Conservation (phyloP, 805 yeast genomes). For the Candida fluviatilis region DNA sequence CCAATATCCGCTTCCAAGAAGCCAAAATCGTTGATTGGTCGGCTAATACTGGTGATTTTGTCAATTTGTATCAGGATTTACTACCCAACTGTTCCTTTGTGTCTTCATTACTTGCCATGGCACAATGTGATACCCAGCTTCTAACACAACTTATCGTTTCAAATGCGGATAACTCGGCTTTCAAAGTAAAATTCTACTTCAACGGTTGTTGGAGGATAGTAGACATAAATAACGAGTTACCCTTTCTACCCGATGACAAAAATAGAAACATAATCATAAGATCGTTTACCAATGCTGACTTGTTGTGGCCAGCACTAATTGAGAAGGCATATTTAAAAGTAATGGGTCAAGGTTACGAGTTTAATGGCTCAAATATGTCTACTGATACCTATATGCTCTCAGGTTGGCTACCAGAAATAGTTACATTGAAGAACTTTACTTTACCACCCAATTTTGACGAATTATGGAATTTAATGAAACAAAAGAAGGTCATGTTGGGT, state of each 20-base stretch:
- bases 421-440: conserved; percentile 34
- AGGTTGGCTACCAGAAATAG: conserved; percentile 71
- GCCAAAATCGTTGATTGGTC: conserved; percentile 39
- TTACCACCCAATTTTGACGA: conserved; percentile 18
- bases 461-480: conserved; percentile 21
- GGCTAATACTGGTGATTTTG: conserved; percentile 20
- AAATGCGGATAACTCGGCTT: conserved; percentile 21
- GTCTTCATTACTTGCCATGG: conserved; percentile 56
- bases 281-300: conserved; percentile 26
- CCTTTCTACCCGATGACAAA: conserved; percentile 22
- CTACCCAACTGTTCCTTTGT: conserved; percentile 75
- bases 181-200: conserved; percentile 40
- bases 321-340: conserved; percentile 73
- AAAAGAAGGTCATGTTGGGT: conserved; percentile 47
- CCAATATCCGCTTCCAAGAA: conserved; percentile 7
- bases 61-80: conserved; percentile 43
- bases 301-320: conserved; percentile 66
- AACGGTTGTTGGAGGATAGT: conserved; percentile 53
- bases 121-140: conserved; percentile 17
- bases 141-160: conserved; percentile 22
- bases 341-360: conserved; percentile 53
- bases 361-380: conserved; percentile 73
- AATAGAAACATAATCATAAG: conserved; percentile 29
- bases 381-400: conserved; percentile 60
- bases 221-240: conserved; percentile 43